Evolutionary conservation across 495 filamentous ascomycete genomes (phyloP), one percentile per base, ranked within the genome.

Genomic region (Rusavskia elegans): DNA sequence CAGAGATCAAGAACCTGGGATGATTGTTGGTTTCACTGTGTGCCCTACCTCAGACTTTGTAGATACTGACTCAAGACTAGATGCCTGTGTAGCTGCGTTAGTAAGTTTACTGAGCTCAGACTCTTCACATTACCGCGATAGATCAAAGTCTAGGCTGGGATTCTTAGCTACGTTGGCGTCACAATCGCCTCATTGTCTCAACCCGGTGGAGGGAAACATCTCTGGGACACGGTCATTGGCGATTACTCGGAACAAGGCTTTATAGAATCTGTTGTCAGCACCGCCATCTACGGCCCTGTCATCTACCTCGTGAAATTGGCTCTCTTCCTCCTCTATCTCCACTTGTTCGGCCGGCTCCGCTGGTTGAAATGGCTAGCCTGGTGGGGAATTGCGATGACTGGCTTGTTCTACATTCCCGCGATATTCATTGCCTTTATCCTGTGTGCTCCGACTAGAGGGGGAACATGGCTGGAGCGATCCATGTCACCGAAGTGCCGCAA

Each of bases 301-400:
- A 51, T 51, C 13, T 40, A 41, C 37, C 20, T 40, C 37, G 37
- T 51, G 11, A 51, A 51, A n/a, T n/a, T 51, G 17, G 23, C 49
- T 40, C 49, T 51, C 19, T 51, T 39, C 21, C 36, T 51, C 30
- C 21, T 51, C 16, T 51, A 39, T 19, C 49, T 51, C 23, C 49
- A 40, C 20, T 13, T 51, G 14, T 51, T 51, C 49, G 32, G 27
- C 23, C 45, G 45, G n/a, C 6, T 48, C 2, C 45, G 9, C 45
- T 48, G 20, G 45, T 9, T 48, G 20, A 32, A 23, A 48, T 48
- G n/a, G 16, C 45, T 48, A 1, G 45, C 19, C 20, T 48, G 45
- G 45, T 27, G 16, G n/a, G 45, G 45, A 5, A 48, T 48, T 17
- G 13, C 30, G 9, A 29, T 27, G 10, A 29, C 45, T 17, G 45